phyloP scores from a whole-genome alignment of 1,139 yeast genomes.

The Debaryomyces nepalensis region DNA sequence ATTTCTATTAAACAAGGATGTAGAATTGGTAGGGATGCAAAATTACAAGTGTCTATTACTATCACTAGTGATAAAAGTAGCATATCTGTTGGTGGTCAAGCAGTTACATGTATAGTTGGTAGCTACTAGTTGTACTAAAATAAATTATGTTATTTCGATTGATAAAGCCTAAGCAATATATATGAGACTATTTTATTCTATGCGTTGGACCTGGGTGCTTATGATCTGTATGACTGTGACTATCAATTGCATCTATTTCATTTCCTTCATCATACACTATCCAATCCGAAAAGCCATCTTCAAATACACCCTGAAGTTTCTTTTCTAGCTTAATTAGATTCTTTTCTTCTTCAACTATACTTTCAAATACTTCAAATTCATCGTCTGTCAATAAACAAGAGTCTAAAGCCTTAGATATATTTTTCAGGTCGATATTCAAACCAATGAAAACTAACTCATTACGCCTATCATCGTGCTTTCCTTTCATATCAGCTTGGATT shows the following conservation, averaged over 20 bases:
- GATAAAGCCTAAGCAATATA: too few species aligned
- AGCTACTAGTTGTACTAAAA: slow-evolving; percentile 10
- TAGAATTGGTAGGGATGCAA: slow-evolving; percentile 38
- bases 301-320: slow-evolving; percentile 32
- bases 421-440: slow-evolving; percentile 31
- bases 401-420: slow-evolving; percentile 33
- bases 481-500: slow-evolving; percentile 40
- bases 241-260: slow-evolving; percentile 2
- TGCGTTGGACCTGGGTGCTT: neutral
- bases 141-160: too few species aligned
- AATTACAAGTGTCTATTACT: slow-evolving; percentile 24
- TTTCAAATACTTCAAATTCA: slow-evolving; percentile 32
- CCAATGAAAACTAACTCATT: slow-evolving; percentile 53
- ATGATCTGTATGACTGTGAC: neutral
- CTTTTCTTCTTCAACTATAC: slow-evolving; percentile 27
- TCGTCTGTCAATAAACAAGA: slow-evolving; percentile 41
- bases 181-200: neutral
- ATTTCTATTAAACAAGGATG: slow-evolving; percentile 38
- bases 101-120: slow-evolving; percentile 37
- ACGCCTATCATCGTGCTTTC: slow-evolving; percentile 46
- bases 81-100: slow-evolving; percentile 30
- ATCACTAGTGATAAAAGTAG: slow-evolving; percentile 24
- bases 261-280: slow-evolving; percentile 19
- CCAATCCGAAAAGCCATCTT: slow-evolving; percentile 42
- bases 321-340: slow-evolving; percentile 36